Evolutionary conservation across 225 moss, liverwort and hornwort genomes (phyloP).

Genomic region (Marchantia paleacea): DNA sequence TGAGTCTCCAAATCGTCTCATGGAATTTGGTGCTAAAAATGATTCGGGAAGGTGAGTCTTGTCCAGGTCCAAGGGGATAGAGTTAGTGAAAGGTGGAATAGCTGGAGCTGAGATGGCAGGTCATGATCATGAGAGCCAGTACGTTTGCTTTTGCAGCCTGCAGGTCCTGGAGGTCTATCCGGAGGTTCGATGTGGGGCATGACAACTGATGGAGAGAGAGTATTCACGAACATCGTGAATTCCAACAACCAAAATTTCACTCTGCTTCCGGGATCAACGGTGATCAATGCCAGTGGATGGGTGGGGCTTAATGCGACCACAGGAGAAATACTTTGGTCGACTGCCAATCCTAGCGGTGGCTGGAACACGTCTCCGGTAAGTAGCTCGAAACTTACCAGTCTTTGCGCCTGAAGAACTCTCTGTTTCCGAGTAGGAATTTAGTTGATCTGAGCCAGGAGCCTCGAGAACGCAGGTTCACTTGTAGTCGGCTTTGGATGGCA

Average conservation of each 20-base stretch:
- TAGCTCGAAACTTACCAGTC: not conserved
- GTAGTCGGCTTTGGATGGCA: not conserved
- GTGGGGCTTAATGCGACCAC: not conserved
- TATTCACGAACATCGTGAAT: constrained; percentile 43
- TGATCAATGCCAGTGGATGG: not conserved
- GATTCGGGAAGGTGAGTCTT: too few relatives aligned
- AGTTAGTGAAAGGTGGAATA: too few relatives aligned
- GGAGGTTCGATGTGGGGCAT: constrained; percentile 39
- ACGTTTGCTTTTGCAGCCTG: not conserved
- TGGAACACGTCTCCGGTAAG: not conserved
- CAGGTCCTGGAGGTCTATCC: constrained; percentile 12
- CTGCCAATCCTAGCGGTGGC: not conserved
- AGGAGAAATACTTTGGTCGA: constrained; percentile 21
- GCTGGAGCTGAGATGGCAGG: too few relatives aligned
- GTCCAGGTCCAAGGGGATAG: too few relatives aligned
- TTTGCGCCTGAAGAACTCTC: too few relatives aligned
- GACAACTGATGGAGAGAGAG: constrained; percentile 40
- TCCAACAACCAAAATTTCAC: constrained; percentile 12
- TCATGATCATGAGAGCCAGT: too few relatives aligned
- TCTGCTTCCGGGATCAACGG: not conserved
- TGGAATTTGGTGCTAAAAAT: not conserved
- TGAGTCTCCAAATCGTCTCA: too few relatives aligned
- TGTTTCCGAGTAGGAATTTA: constrained; percentile 2
- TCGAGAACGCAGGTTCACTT: constrained; percentile 21
- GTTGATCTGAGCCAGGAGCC: not conserved